Base-by-base conservation (phyloP, 2,329 filamentous ascomycete genomes). In the Ampelomyces quisqualis region DNA sequence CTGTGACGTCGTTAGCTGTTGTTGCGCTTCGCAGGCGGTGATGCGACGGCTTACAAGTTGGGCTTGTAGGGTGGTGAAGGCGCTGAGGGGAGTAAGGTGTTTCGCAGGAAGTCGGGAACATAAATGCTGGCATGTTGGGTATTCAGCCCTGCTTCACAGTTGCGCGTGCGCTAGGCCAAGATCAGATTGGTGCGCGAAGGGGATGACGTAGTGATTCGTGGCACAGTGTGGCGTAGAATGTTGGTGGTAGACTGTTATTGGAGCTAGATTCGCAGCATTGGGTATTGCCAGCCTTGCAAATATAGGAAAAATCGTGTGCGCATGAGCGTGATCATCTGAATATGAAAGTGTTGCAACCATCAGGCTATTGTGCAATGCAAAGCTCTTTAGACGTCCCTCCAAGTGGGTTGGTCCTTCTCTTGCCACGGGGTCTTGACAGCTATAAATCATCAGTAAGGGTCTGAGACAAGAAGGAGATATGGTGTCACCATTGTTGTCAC, bases 401-500 rank as follows among this genome's bases (percentile, higher is more conserved):
- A 68, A n/a, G 58, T 66, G 2, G 55, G 58, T 30, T 65, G 59
- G 21, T 49, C 46, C 35, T 52, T 55, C 38, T 67, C 64, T 7
- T 34, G 46, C 54, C 64, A 70, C 13, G 77, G 77, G 3, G 77
- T 80, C 34, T 74, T 74, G 18, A 88, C 77, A 4, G 82, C 64
- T 67, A 24, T 18, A 7, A 5, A 13, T 7, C 1, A 17, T 61
- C 40, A 60, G 57, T 30, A 34, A 20, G 4, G 3, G 11, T 2
- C 1, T 7, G 1, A 1, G 3, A 7, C 9, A 13, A 9, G 22
- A 18, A 6, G 4, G 9, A 7, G 7, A 19, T 1, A 7, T 31
- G 2, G 7, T 41, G 55, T 38, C 51, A 65, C 64, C 86, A 62
- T 95, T 90, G 28, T 79, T 80, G 64, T 95, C 89, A 3, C 86